Evolutionary conservation across 805 yeast species (phyloP).

Genomic region (Sporopachydermia lactativora): DNA sequence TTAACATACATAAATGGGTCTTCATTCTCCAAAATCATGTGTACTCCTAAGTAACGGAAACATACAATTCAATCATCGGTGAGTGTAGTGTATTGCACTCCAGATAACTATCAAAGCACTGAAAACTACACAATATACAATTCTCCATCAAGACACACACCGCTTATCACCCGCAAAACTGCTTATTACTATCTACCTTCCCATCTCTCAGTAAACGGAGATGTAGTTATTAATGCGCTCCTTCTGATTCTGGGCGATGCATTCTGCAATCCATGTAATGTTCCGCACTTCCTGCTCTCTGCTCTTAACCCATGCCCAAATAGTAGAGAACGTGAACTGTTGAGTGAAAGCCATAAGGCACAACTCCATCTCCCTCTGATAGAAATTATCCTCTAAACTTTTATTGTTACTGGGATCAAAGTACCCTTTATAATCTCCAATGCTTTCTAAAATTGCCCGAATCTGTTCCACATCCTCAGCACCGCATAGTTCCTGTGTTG

Average conservation of each 20-base stretch:
- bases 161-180: no score
- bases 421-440: constrained; percentile 52
- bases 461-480: constrained; percentile 83
- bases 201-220: constrained; percentile 50
- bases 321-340: constrained; percentile 78
- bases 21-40: no score
- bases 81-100: no score
- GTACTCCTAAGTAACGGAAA: no score
- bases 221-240: constrained; percentile 86
- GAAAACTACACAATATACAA: no score
- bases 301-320: constrained; percentile 95
- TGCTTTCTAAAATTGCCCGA: constrained; percentile 43
- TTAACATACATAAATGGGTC: no score
- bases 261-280: constrained; percentile 99
- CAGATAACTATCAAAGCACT: no score
- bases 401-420: constrained; percentile 35
- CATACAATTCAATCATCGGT: no score
- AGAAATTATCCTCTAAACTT: constrained; percentile 87
- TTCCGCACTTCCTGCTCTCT: constrained; percentile 95
- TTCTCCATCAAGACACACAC: no score
- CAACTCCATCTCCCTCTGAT: constrained; percentile 79
- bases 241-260: constrained; percentile 97
- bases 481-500: constrained; percentile 49
- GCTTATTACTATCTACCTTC: no score
- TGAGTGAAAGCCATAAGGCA: constrained; percentile 93